phyloP scores from a whole-genome alignment of 2,329 filamentous ascomycete species.

The Zarea fungicola region DNA sequence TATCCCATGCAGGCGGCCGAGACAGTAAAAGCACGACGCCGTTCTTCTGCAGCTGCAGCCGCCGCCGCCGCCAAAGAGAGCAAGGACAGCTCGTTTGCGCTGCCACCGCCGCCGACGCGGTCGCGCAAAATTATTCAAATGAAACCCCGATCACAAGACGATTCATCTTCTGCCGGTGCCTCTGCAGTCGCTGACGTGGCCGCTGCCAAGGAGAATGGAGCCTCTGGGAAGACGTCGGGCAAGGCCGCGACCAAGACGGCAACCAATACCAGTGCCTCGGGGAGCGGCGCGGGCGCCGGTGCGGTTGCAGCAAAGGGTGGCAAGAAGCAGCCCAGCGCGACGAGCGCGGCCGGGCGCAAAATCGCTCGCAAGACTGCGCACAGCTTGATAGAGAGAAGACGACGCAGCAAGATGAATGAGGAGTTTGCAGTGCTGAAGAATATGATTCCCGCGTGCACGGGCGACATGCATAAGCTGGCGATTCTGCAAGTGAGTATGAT shows the following conservation, averaged over 20 bases:
- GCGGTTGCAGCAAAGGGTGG: constrained; percentile 42
- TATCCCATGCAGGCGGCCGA: constrained; percentile 47
- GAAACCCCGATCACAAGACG: constrained; percentile 60
- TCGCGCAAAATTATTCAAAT: constrained; percentile 97
- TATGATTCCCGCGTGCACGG: constrained; percentile 93
- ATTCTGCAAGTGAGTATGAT: constrained; percentile 71
- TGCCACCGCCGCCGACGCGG: constrained; percentile 87
- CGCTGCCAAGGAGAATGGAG: too few relatives aligned
- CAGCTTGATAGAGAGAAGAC: constrained; percentile 83
- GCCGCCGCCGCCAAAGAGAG: constrained; percentile 38
- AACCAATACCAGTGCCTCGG: constrained; percentile 15
- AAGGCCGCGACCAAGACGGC: constrained; percentile 19
- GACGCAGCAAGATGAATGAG: constrained; percentile 97
- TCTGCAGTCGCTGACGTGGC: constrained; percentile 22
- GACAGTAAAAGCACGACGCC: constrained; percentile 48
- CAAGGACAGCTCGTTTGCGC: constrained; percentile 61
- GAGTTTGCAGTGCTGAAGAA: constrained; percentile 90
- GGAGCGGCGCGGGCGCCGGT: constrained; percentile 3
- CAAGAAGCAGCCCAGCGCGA: constrained; percentile 70
- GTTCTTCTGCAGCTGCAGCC: too few relatives aligned
- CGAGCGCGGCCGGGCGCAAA: constrained; percentile 85
- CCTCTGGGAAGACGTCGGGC: neutral
- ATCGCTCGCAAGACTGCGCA: constrained; percentile 95
- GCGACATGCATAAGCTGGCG: constrained; percentile 96
- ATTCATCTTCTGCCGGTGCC: constrained; percentile 22